Percentiles rank a stretch among this genome's conserved stretches.
phyloP scores from a whole-genome alignment of 768 basidiomycete species.

The Ephemerocybe angulata region DNA sequence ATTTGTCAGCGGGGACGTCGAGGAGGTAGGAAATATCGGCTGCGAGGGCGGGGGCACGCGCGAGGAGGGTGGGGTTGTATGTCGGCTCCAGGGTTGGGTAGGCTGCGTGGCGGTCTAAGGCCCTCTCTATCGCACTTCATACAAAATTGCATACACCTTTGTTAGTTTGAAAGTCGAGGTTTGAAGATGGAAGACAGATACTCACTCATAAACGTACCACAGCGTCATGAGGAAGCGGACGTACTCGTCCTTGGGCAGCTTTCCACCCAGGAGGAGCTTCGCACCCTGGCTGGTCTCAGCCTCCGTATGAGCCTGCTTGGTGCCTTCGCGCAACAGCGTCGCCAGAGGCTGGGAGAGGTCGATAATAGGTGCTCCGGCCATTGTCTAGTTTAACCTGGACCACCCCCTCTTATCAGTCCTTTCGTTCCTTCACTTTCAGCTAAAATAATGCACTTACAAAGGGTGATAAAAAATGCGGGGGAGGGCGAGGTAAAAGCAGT shows the following conservation, averaged over 20 bases:
- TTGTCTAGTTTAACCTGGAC: conserved; percentile 15
- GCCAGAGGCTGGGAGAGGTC: conserved; percentile 43
- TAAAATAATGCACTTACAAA: not conserved
- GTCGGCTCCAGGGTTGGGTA: conserved; percentile 63
- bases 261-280: conserved; percentile 52
- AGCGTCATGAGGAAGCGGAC: conserved; percentile 70
- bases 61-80: conserved; percentile 67
- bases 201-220: conserved; percentile 77
- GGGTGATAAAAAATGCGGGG: not conserved
- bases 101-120: conserved; percentile 54
- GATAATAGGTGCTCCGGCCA: conserved; percentile 24
- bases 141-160: not conserved
- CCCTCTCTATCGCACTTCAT: conserved; percentile 52
- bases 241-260: conserved; percentile 62
- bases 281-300: conserved; percentile 59
- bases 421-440: no score
- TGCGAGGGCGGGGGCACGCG: conserved; percentile 55
- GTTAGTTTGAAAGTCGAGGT: not conserved
- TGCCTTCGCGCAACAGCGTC: conserved; percentile 44
- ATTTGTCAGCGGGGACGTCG: conserved; percentile 45
- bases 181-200: conserved; percentile 8
- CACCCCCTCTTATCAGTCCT: not conserved
- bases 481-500: not conserved
- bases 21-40: conserved; percentile 66
- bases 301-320: conserved; percentile 51